Evolutionary conservation across 2,329 filamentous ascomycete species (phyloP).

Genomic region (Claviceps digitariae): DNA sequence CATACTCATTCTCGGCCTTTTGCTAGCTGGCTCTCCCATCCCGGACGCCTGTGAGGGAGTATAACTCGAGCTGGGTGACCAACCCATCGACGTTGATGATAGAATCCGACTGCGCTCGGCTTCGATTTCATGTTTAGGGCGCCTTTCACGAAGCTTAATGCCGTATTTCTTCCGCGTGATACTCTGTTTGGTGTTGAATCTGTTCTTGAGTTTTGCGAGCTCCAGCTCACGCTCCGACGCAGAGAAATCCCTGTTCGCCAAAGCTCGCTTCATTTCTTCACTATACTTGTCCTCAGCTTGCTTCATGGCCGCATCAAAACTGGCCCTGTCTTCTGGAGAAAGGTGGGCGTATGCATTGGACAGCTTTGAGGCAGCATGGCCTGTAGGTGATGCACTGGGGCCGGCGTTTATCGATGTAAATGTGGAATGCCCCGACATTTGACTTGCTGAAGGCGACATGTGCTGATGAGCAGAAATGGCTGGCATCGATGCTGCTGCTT

Average conservation of each 20-base stretch:
- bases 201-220: conserved; percentile 34
- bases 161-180: conserved; percentile 44
- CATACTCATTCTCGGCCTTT: conserved; percentile 12
- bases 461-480: background rate
- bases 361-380: background rate
- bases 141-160: conserved; percentile 37
- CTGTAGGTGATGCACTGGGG: background rate
- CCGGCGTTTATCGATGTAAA: background rate
- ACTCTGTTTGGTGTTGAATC: conserved; percentile 41
- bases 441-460: background rate
- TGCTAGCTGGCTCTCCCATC: conserved; percentile 7
- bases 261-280: conserved; percentile 28
- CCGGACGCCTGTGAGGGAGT: background rate
- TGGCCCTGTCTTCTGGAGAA: conserved; percentile 12
- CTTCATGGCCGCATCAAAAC: conserved; percentile 18
- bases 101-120: conserved; percentile 27
- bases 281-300: conserved; percentile 23
- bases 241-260: conserved; percentile 15
- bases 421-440: background rate
- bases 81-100: no score
- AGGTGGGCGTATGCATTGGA: conserved; percentile 33
- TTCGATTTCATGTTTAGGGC: conserved; percentile 32
- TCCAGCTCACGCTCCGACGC: conserved; percentile 18
- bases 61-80: background rate
- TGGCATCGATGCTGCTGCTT: background rate